These are phyloP conservation scores for Penicillium rolfsii DNA, from an alignment of 2,329 filamentous ascomycete species.

Conservation along the genomic window DNA sequence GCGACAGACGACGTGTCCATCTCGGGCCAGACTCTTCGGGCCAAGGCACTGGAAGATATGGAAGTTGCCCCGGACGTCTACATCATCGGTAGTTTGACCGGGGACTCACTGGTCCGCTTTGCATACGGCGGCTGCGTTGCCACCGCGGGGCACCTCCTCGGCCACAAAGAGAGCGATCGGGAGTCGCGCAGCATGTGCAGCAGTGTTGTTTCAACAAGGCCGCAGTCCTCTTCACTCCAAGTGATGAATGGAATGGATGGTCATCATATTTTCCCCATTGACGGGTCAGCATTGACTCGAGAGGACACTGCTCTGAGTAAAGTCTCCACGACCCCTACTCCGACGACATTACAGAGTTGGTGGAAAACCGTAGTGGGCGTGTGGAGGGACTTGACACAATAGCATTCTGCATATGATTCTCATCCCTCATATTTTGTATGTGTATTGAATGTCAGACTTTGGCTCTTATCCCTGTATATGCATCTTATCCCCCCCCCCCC, in stretches of 20 bases:
- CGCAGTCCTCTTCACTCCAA: slow-evolving; percentile 30
- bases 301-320: slow-evolving; percentile 26
- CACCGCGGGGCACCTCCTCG: slow-evolving; percentile 57
- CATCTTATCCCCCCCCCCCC: too few species aligned
- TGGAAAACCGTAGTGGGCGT: slow-evolving; percentile 27
- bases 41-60: slow-evolving; percentile 55
- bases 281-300: slow-evolving; percentile 13
- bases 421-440: background rate
- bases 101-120: slow-evolving; percentile 63
- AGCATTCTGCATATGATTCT: background rate
- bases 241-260: slow-evolving; percentile 48
- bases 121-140: slow-evolving; percentile 63
- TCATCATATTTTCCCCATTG: slow-evolving; percentile 31
- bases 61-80: slow-evolving; percentile 59
- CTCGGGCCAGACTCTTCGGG: slow-evolving; percentile 57
- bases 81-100: slow-evolving; percentile 62
- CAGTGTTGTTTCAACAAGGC: slow-evolving; percentile 24
- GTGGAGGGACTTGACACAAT: slow-evolving; percentile 28
- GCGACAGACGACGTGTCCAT: slow-evolving; percentile 41
- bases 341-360: slow-evolving; percentile 20
- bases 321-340: slow-evolving; percentile 17
- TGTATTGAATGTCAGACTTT: slow-evolving; percentile 7
- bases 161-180: slow-evolving; percentile 23
- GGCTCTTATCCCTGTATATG: background rate
- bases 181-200: slow-evolving; percentile 24